Evolutionary conservation across 257 asterid genomes (phyloP).

Genomic region (Nicotiana otophora): DNA sequence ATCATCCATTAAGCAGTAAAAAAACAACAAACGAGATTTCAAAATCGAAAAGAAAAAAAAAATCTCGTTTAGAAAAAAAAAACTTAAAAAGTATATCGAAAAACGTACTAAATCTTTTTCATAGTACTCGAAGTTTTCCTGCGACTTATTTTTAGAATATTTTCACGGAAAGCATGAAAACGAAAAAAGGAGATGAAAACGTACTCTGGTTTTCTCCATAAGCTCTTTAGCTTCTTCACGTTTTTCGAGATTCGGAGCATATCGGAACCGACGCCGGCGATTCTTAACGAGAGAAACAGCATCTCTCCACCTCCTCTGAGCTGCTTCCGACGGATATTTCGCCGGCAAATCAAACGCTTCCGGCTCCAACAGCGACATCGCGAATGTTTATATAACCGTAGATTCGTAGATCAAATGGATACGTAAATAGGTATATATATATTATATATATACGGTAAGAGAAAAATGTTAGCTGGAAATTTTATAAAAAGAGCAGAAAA

Average conservation of each 20-base stretch:
- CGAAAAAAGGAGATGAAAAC: slow-evolving; percentile 5
- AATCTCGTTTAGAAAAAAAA: background rate
- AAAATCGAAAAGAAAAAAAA: background rate
- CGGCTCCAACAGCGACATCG: slow-evolving; percentile 7
- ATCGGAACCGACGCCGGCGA: slow-evolving; percentile 73
- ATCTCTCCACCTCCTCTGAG: slow-evolving; percentile 58
- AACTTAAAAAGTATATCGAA: no score
- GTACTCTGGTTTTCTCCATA: slow-evolving; percentile 55
- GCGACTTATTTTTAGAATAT: background rate
- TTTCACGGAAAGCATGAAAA: background rate
- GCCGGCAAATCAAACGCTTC: slow-evolving; percentile 63
- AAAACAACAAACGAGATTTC: background rate
- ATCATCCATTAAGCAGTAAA: background rate
- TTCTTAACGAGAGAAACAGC: slow-evolving; percentile 71
- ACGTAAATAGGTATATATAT: background rate
- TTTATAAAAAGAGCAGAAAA: background rate
- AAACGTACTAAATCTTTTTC: background rate
- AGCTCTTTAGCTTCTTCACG: slow-evolving; percentile 61
- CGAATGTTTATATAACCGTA: background rate
- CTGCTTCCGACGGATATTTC: slow-evolving; percentile 53
- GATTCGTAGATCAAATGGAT: background rate
- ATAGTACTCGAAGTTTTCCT: background rate
- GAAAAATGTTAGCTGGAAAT: background rate
- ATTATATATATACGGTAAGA: background rate
- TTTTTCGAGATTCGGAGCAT: slow-evolving; percentile 65